A percentile compares a stretch with the other conserved stretches of the same genome.
These are phyloP conservation scores for Cinchona pubescens DNA, from an alignment of 257 asterid species.

Conservation along the genomic window DNA sequence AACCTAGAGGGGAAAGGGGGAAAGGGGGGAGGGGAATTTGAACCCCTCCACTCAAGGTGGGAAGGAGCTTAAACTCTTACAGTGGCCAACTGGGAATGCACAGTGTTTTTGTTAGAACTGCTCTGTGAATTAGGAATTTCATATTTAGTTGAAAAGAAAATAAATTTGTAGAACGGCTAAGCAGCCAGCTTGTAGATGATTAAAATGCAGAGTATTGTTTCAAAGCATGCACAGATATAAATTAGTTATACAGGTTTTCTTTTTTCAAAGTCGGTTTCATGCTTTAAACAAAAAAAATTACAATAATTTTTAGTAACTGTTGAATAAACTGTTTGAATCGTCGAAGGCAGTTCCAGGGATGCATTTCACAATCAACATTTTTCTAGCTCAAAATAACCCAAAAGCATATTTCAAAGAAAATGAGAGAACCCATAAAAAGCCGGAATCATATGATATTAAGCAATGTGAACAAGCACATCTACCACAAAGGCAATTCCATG, in stretches of 20 bases:
- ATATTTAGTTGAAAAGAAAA: slow-evolving; percentile 1
- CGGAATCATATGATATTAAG: background rate
- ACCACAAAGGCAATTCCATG: background rate
- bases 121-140: background rate
- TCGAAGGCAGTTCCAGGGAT: too few relatives aligned
- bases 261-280: too few relatives aligned
- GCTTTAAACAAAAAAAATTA: too few relatives aligned
- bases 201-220: slow-evolving; percentile 1
- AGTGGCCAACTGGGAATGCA: too few relatives aligned
- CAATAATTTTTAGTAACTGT: background rate
- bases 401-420: background rate
- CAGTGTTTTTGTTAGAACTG: too few relatives aligned
- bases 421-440: background rate
- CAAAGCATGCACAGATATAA: background rate
- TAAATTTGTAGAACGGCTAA: background rate
- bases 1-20: too few relatives aligned
- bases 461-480: background rate
- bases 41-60: too few relatives aligned
- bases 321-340: too few relatives aligned
- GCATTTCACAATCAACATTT: too few relatives aligned
- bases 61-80: too few relatives aligned
- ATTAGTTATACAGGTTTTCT: background rate
- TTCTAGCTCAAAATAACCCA: background rate
- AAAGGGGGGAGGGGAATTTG: too few relatives aligned
- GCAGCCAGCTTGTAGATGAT: background rate